Conservation (phyloP, 441 rosid genomes). For the Corymbia citriodora region DNA sequence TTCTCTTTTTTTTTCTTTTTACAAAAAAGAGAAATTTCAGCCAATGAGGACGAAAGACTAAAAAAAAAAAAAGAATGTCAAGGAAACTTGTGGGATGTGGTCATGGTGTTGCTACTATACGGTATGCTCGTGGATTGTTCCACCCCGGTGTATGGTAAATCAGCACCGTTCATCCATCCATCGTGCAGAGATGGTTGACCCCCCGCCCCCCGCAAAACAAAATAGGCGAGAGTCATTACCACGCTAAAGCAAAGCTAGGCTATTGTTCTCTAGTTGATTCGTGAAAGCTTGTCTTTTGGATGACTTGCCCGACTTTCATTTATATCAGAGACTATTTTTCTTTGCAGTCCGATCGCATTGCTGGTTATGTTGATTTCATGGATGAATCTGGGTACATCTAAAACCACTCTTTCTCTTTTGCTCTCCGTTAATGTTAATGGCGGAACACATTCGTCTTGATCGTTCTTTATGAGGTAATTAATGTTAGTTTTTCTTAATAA, state of each 20-base stretch:
- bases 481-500: rapidly evolving
- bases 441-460: rapidly evolving
- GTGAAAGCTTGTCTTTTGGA: rapidly evolving
- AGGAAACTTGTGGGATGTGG: not conserved
- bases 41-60: not conserved
- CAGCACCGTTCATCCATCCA: not conserved
- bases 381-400: not conserved
- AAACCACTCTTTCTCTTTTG: not conserved
- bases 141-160: not conserved
- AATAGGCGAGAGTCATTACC: not conserved
- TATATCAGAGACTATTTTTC: no score
- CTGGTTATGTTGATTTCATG: not conserved
- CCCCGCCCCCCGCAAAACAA: not conserved
- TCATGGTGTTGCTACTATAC: not conserved
- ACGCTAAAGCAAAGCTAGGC: not conserved
- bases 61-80: not conserved
- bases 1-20: not conserved
- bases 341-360: not conserved
- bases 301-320: not conserved
- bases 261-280: not conserved
- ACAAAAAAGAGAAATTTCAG: not conserved
- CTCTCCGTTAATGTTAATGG: not conserved
- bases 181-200: not conserved
- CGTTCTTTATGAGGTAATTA: rapidly evolving
- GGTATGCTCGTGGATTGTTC: not conserved